Conservation (phyloP, 805 yeast species). For the Hanseniaspora nectarophila region DNA sequence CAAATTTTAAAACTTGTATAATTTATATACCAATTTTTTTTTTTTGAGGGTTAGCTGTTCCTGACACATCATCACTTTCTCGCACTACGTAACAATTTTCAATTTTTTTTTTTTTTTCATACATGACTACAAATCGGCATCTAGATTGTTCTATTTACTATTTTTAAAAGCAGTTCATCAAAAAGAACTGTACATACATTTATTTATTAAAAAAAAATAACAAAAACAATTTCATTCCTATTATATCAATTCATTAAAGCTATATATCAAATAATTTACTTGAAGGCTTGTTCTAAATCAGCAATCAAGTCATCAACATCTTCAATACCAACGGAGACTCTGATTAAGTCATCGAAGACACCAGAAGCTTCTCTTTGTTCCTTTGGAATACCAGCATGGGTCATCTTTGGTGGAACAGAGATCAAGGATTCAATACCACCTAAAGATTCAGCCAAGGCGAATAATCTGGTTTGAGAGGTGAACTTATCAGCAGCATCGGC, state of each 20-base stretch:
- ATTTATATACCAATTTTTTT: too few relatives aligned
- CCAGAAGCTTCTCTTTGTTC: slow-evolving; percentile 69
- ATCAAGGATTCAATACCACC: slow-evolving; percentile 81
- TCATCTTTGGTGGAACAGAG: slow-evolving; percentile 85
- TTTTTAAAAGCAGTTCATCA: too few relatives aligned
- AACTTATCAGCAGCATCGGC: slow-evolving; percentile 62
- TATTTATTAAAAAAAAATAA: background rate
- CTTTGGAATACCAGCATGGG: slow-evolving; percentile 80
- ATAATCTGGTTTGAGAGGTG: slow-evolving; percentile 60
- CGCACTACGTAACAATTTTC: too few relatives aligned
- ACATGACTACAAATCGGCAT: too few relatives aligned
- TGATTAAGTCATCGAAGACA: slow-evolving; percentile 67
- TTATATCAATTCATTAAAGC: background rate
- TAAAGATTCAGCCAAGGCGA: slow-evolving; percentile 78
- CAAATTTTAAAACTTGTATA: too few relatives aligned
- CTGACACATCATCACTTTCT: too few relatives aligned
- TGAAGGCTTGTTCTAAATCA: slow-evolving; percentile 62
- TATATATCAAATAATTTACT: slow-evolving; percentile 14
- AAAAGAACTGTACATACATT: too few relatives aligned
- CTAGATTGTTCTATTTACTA: too few relatives aligned
- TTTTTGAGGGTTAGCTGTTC: too few relatives aligned
- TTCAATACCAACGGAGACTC: slow-evolving; percentile 81
- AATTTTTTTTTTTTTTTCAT: too few relatives aligned
- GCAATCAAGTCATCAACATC: slow-evolving; percentile 62
- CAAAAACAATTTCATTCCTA: background rate